phyloP scores from a whole-genome alignment of 176 grass and related monocot genomes.

The Calamus simplicifolius region DNA sequence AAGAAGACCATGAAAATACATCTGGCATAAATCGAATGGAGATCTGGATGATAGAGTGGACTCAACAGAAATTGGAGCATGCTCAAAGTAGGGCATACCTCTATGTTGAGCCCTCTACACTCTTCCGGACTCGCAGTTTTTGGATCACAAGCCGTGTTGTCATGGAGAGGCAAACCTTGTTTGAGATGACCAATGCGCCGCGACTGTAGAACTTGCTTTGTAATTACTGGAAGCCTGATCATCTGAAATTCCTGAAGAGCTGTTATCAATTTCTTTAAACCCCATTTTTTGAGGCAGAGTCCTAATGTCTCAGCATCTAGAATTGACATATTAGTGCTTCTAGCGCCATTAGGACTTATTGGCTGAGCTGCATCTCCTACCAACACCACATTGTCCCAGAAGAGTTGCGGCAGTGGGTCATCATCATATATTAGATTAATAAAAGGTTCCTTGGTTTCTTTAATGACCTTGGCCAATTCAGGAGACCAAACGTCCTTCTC shows the following conservation, averaged over 20 bases:
- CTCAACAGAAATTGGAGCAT: constrained; percentile 7
- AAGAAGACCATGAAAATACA: no score
- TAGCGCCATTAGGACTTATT: constrained; percentile 59
- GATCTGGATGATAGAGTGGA: no score
- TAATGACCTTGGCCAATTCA: constrained; percentile 51
- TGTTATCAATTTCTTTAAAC: not conserved
- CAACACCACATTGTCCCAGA: constrained; percentile 47
- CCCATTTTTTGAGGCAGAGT: constrained; percentile 34
- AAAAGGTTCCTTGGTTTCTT: constrained; percentile 56
- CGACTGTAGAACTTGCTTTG: constrained; percentile 49
- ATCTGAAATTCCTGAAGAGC: constrained; percentile 50
- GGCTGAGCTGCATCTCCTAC: constrained; percentile 85
- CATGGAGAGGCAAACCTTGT: constrained; percentile 45
- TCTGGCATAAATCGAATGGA: no score
- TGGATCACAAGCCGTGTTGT: constrained; percentile 13
- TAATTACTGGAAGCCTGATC: constrained; percentile 42
- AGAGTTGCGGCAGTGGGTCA: constrained; percentile 38
- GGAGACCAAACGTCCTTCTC: constrained; percentile 54
- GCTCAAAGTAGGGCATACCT: constrained; percentile 59
- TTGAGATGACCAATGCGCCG: constrained; percentile 60
- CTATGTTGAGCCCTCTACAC: constrained; percentile 28
- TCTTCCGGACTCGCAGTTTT: constrained; percentile 8
- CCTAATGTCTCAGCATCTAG: constrained; percentile 47
- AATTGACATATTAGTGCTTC: constrained; percentile 95
- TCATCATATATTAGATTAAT: constrained; percentile 76